phyloP scores from a whole-genome alignment of 2,329 filamentous ascomycete genomes.

The Aspergillus ustus region DNA sequence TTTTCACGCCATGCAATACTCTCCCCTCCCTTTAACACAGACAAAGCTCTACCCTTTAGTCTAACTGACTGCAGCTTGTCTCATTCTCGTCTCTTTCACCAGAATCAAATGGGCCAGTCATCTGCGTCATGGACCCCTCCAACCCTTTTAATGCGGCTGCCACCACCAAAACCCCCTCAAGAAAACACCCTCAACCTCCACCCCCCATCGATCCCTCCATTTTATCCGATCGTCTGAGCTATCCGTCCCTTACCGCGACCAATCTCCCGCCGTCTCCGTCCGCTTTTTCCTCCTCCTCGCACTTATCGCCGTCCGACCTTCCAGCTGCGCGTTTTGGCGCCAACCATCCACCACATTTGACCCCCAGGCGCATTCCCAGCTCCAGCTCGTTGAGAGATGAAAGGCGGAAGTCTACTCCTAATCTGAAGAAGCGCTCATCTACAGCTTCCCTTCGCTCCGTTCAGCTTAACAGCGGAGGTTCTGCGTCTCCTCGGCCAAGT shows the following conservation, averaged over 20 bases:
- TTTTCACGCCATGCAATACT: slow-evolving; percentile 5
- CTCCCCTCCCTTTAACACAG: background rate
- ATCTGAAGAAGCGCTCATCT: slow-evolving; percentile 46
- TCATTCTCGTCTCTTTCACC: background rate
- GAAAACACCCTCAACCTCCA: slow-evolving; percentile 17
- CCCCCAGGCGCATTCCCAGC: slow-evolving; percentile 39
- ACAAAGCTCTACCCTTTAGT: background rate
- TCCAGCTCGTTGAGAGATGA: slow-evolving; percentile 43
- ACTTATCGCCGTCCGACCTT: slow-evolving; percentile 31
- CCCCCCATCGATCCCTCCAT: slow-evolving; percentile 25
- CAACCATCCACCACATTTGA: slow-evolving; percentile 25
- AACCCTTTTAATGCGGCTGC: slow-evolving; percentile 29
- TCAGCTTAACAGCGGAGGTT: slow-evolving; percentile 31
- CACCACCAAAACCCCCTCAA: slow-evolving; percentile 22
- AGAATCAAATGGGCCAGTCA: slow-evolving; percentile 25
- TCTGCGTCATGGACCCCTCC: slow-evolving; percentile 38
- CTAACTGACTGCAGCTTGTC: background rate
- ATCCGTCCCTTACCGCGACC: slow-evolving; percentile 32
- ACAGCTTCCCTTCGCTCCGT: slow-evolving; percentile 43
- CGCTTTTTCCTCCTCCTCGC: slow-evolving; percentile 25
- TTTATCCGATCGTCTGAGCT: slow-evolving; percentile 32
- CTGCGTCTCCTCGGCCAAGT: slow-evolving; percentile 35
- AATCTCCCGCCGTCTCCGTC: slow-evolving; percentile 34
- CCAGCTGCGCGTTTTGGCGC: slow-evolving; percentile 26
- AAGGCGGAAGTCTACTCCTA: slow-evolving; percentile 38